A percentile compares a stretch with the other conserved stretches of the same genome.
Conservation (phyloP, 441 rosid genomes). For the Metrosideros polymorpha region DNA sequence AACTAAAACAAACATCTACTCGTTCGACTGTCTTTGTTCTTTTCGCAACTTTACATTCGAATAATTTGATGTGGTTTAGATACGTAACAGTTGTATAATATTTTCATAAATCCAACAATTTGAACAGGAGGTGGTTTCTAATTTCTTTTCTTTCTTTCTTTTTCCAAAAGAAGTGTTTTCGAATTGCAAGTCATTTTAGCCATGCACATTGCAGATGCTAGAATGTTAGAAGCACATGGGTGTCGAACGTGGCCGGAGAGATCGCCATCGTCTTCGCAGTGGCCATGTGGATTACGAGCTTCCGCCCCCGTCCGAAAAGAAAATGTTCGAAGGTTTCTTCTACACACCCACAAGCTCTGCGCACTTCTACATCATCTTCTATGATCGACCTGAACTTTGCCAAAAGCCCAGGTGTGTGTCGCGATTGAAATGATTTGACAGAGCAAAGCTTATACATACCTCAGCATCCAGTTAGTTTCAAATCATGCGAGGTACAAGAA, state of each 20-base stretch:
- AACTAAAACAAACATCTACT: no score
- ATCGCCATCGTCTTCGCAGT: slow-evolving; percentile 26
- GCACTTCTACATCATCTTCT: not conserved
- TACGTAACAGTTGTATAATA: no score
- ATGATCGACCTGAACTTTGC: slow-evolving; percentile 30
- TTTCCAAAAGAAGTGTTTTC: no score
- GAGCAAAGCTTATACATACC: not conserved
- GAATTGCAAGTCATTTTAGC: no score
- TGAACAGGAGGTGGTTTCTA: no score
- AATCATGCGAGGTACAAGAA: not conserved
- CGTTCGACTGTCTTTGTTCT: no score
- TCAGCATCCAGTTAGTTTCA: not conserved
- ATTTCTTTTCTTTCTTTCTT: no score
- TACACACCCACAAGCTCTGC: not conserved
- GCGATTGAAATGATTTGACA: not conserved
- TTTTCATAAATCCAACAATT: no score
- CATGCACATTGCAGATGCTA: slow-evolving; percentile 15
- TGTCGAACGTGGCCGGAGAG: slow-evolving; percentile 41
- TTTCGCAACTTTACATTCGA: no score
- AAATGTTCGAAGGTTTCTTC: not conserved
- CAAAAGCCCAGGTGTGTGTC: slow-evolving; percentile 23
- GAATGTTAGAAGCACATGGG: slow-evolving; percentile 33
- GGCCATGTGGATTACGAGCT: slow-evolving; percentile 36
- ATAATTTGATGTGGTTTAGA: no score
- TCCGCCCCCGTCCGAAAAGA: slow-evolving; percentile 15